Conservation (phyloP, 345 rosid genomes). For the Lepidium aucheri region DNA sequence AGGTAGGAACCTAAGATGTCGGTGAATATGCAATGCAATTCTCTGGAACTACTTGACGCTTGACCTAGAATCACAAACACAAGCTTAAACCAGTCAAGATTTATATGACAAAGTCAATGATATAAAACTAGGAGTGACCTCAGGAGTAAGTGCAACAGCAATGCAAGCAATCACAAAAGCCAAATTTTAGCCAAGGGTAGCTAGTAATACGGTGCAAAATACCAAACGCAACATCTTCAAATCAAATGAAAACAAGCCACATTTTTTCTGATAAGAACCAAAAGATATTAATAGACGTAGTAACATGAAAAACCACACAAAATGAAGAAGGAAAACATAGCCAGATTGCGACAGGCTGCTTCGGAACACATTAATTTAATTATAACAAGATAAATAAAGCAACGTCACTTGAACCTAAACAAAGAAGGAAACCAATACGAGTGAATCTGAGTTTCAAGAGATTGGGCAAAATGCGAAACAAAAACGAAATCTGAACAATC, state of each 20-base stretch:
- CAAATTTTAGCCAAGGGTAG: not conserved
- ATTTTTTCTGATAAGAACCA: not conserved
- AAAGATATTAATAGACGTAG: not conserved
- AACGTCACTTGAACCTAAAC: not conserved
- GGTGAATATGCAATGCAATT: not conserved
- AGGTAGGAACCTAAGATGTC: not conserved
- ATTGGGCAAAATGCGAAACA: not conserved
- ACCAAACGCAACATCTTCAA: not conserved
- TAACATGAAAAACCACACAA: not conserved
- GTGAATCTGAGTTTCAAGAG: conserved; percentile 8
- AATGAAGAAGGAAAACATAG: not conserved
- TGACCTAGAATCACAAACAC: conserved; percentile 14
- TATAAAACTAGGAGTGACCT: not conserved
- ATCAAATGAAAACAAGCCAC: not conserved
- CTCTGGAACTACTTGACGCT: not conserved
- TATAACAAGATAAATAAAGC: not conserved
- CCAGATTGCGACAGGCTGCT: not conserved
- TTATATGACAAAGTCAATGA: not conserved
- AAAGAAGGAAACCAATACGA: not conserved
- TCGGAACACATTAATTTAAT: not conserved
- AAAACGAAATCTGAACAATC: not conserved
- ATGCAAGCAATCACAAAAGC: not conserved
- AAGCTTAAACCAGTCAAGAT: conserved; percentile 5
- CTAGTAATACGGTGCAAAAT: not conserved
- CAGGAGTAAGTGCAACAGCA: not conserved